phyloP scores from a whole-genome alignment of 768 basidiomycete species.

The Calvatia gigantea region DNA sequence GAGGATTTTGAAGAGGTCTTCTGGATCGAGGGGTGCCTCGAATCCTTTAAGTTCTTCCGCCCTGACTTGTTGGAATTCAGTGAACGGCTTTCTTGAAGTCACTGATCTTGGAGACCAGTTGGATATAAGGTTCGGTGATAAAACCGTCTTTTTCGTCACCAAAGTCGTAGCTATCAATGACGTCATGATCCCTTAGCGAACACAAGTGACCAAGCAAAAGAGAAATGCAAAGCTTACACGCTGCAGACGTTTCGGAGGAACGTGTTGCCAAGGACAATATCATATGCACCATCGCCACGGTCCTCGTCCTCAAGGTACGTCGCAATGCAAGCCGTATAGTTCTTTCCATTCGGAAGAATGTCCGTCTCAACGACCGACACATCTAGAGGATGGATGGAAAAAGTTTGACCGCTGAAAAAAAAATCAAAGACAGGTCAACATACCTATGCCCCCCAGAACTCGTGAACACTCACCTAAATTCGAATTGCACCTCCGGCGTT shows the following conservation, averaged over 20 bases:
- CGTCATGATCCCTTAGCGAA: too few relatives aligned
- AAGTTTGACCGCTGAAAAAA: conserved; percentile 24
- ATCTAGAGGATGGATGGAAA: conserved; percentile 43
- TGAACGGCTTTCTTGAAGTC: neutral
- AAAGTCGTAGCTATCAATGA: conserved; percentile 5
- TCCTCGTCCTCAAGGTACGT: conserved; percentile 27
- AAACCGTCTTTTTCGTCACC: neutral
- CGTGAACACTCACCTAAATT: conserved; percentile 37
- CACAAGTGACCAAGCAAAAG: neutral
- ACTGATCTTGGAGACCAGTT: conserved; percentile 7
- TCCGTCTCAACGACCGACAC: conserved; percentile 28
- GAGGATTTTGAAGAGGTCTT: neutral
- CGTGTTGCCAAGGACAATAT: conserved; percentile 7
- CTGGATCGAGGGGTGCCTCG: neutral
- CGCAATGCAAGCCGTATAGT: conserved; percentile 36
- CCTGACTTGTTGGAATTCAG: neutral
- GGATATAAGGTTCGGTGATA: conserved; percentile 8
- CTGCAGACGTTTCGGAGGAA: conserved; percentile 13
- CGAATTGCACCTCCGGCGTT: conserved; percentile 29
- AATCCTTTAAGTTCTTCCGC: neutral
- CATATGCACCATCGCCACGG: conserved; percentile 22
- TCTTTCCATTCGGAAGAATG: conserved; percentile 20
- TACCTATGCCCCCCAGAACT: conserved; percentile 13
- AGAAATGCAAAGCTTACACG: conserved; percentile 1
- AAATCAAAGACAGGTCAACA: neutral